Evolutionary conservation across 2,329 filamentous ascomycete genomes (phyloP).

Genomic region (Volutella citrinella): DNA sequence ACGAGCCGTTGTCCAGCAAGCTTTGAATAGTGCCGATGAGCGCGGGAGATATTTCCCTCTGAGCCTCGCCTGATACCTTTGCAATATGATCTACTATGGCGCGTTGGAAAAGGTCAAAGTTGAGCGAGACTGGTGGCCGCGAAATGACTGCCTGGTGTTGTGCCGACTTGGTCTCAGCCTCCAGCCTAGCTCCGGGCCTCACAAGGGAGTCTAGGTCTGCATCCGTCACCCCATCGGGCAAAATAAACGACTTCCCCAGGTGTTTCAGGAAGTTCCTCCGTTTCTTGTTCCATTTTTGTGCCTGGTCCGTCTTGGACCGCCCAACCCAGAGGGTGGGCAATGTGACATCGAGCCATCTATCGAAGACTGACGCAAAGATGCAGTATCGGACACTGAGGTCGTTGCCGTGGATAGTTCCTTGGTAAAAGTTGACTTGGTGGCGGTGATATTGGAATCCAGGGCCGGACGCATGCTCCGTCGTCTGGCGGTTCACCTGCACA

Average conservation of each 20-base stretch:
- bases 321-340: constrained; percentile 26
- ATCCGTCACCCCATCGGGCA: constrained; percentile 34
- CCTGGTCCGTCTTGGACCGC: constrained; percentile 23
- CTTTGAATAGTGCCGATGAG: constrained; percentile 26
- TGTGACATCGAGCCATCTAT: constrained; percentile 21
- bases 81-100: constrained; percentile 16
- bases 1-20: constrained; percentile 22
- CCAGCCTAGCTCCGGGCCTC: too few relatives aligned
- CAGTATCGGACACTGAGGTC: constrained; percentile 43
- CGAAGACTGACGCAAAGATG: constrained; percentile 27
- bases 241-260: constrained; percentile 31
- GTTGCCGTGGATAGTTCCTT: constrained; percentile 40
- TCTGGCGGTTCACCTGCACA: constrained; percentile 1
- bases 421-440: constrained; percentile 42
- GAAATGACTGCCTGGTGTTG: too few relatives aligned
- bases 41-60: constrained; percentile 23
- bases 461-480: constrained; percentile 12
- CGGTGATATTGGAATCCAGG: constrained; percentile 30
- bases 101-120: constrained; percentile 20
- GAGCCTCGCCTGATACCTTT: constrained; percentile 9
- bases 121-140: too few relatives aligned
- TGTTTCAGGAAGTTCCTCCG: constrained; percentile 27
- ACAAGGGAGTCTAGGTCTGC: constrained; percentile 20
- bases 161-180: too few relatives aligned
- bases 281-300: constrained; percentile 25